A percentile compares a stretch with the other conserved stretches of the same genome.
phyloP scores from a whole-genome alignment of 176 grass and related monocot genomes.

The Zoysia pacifica region DNA sequence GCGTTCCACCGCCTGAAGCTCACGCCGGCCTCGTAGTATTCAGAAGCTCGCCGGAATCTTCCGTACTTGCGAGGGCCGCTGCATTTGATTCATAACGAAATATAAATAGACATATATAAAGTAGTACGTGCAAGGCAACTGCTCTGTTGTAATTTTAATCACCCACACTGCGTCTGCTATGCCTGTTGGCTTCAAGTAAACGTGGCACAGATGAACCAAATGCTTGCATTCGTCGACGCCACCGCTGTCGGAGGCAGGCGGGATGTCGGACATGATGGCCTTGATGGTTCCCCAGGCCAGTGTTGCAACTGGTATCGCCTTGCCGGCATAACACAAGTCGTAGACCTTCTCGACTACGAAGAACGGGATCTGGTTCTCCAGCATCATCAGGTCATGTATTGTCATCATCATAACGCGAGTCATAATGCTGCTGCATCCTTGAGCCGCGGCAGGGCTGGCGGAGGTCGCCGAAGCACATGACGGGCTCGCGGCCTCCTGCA shows the following conservation, averaged over 20 bases:
- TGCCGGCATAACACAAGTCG: not conserved
- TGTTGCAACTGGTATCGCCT: not conserved
- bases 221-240: not conserved
- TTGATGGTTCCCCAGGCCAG: not conserved
- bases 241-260: not conserved
- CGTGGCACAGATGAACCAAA: conserved; percentile 24
- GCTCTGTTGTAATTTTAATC: no score
- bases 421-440: not conserved
- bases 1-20: not conserved
- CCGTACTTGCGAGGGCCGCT: not conserved
- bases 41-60: conserved; percentile 13
- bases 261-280: not conserved
- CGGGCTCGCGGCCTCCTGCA: not conserved
- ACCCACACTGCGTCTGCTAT: no score
- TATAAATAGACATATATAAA: no score
- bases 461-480: not conserved
- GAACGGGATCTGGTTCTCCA: conserved; percentile 29
- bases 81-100: not conserved
- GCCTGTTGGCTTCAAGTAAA: conserved; percentile 13
- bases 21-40: conserved; percentile 33
- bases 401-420: not conserved
- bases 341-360: conserved; percentile 13
- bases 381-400: conserved; percentile 1
- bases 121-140: no score
- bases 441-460: not conserved